A percentile compares a stretch with the other conserved stretches of the same genome.
These are phyloP conservation scores for Suillus brevipes DNA, from an alignment of 768 basidiomycete genomes.

Conservation along the genomic window DNA sequence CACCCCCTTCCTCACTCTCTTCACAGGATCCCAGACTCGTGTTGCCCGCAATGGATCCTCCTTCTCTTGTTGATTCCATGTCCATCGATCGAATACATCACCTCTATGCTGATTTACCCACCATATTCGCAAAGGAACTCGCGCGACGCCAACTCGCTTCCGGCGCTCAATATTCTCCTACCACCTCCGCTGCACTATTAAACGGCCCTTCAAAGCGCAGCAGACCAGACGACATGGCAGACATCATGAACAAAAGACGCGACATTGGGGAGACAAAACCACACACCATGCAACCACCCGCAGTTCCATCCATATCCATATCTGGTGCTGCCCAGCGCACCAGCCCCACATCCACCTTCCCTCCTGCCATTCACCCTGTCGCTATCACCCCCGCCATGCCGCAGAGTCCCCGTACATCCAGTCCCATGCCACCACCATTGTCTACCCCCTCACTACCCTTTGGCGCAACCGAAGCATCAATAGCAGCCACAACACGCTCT, in stretches of 20 bases:
- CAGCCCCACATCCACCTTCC: constrained; percentile 24
- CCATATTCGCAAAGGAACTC: constrained; percentile 63
- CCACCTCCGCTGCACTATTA: constrained; percentile 17
- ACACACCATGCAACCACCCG: constrained; percentile 45
- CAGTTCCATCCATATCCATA: constrained; percentile 32
- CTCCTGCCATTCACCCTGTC: constrained; percentile 21
- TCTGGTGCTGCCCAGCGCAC: constrained; percentile 16
- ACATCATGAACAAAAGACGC: constrained; percentile 59
- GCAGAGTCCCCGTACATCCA: constrained; percentile 36
- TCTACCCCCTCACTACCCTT: constrained; percentile 32
- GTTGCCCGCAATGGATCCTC: constrained; percentile 59
- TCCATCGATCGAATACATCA: constrained; percentile 63
- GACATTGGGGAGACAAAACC: constrained; percentile 66
- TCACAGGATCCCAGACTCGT: constrained; percentile 37
- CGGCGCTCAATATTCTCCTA: constrained; percentile 23
- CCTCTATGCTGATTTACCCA: constrained; percentile 61
- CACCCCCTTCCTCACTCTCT: constrained; percentile 8
- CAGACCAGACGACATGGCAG: constrained; percentile 51
- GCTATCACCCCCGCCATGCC: constrained; percentile 19
- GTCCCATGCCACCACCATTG: constrained; percentile 32
- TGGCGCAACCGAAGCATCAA: constrained; percentile 35
- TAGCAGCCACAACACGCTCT: constrained; percentile 31
- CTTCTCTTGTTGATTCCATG: constrained; percentile 49
- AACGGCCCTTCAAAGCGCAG: constrained; percentile 58
- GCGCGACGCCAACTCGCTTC: constrained; percentile 41